These are phyloP conservation scores for Blastobotrys illinoisensis DNA, from an alignment of 1,139 yeast genomes.

Conservation along the genomic window DNA sequence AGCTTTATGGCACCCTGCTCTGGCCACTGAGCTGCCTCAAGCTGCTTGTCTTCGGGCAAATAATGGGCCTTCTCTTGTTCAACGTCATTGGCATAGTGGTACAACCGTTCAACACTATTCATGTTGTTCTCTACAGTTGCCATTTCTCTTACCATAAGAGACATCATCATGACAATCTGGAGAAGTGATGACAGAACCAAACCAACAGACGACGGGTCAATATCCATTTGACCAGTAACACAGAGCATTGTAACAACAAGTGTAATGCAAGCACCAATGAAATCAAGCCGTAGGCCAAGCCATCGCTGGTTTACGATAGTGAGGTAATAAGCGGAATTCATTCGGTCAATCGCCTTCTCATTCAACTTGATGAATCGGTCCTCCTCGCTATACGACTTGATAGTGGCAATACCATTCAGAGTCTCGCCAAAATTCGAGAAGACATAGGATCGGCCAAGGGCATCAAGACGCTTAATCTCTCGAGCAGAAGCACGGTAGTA, in stretches of 20 bases:
- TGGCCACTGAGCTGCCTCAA: slow-evolving; percentile 60
- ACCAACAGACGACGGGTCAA: slow-evolving; percentile 65
- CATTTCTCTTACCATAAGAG: slow-evolving; percentile 39
- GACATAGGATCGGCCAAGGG: slow-evolving; percentile 67
- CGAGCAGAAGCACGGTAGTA: slow-evolving; percentile 76
- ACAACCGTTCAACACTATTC: slow-evolving; percentile 81
- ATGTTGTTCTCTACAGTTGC: slow-evolving; percentile 76
- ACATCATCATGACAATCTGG: slow-evolving; percentile 26
- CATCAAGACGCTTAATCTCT: slow-evolving; percentile 79
- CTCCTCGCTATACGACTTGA: slow-evolving; percentile 53
- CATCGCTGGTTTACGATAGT: slow-evolving; percentile 72
- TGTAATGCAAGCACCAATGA: slow-evolving; percentile 43
- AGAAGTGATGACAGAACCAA: slow-evolving; percentile 50
- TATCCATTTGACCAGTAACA: slow-evolving; percentile 55
- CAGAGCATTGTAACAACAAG: slow-evolving; percentile 52
- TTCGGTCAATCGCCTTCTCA: slow-evolving; percentile 47
- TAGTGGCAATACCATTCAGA: slow-evolving; percentile 64
- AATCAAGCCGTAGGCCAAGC: slow-evolving; percentile 62
- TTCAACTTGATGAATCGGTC: slow-evolving; percentile 47
- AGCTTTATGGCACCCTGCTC: slow-evolving; percentile 51
- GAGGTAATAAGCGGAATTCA: slow-evolving; percentile 68
- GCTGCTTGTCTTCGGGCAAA: slow-evolving; percentile 24
- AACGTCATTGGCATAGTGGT: slow-evolving; percentile 62
- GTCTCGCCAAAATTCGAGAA: slow-evolving; percentile 75
- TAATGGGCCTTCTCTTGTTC: slow-evolving; percentile 57